Evolutionary conservation across 2,329 filamentous ascomycete species (phyloP), one percentile per base, ranked within the genome.

Genomic region (Mariannaea elegans): DNA sequence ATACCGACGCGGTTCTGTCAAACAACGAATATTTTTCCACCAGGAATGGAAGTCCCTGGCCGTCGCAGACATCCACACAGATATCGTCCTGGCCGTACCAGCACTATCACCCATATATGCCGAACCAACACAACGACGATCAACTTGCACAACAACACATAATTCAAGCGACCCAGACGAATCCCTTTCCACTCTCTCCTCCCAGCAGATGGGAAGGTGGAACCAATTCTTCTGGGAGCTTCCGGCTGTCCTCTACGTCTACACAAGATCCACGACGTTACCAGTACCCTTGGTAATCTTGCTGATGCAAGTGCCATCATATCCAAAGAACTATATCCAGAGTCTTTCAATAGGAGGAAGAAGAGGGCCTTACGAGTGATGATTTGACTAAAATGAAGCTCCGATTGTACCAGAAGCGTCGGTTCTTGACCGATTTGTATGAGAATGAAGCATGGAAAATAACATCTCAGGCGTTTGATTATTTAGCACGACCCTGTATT

Each of bases 381-480:
- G 23, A 44, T 6, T 44, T 27, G 21, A 27, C 6, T 14, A 44
- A 19, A 21, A 23, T 16, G 10, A 19, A 21, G 18, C 7, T 13
- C 38, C 9, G 9, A 38, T 18, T 13, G 38, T 19, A 38, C 16
- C 7, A 9, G 38, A 19, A 7, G 18, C 18, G 16, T 27, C 9
- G 24, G 29, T 47, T 21, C 27, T 38, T 38, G 16, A 57, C 38
- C 34, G 12, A 7, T n/a, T 32, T 51, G 41, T 16, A 47, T 45
- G 16, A 16, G 18, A 31, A 23, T 39, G 47, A 39, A 46, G 21
- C 36, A 16, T 18, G 41, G 34, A 34, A 27, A 56, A 14, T 7
- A 56, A 50, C 29, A 56, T 50, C n/a, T 45, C 36, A 50, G 45
- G 31, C 45, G 21, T 45, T 49, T 19, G 31, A 38, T 45, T 29